Base-by-base conservation (phyloP, 31 red algal species). In the Asparagopsis taxiformis region DNA sequence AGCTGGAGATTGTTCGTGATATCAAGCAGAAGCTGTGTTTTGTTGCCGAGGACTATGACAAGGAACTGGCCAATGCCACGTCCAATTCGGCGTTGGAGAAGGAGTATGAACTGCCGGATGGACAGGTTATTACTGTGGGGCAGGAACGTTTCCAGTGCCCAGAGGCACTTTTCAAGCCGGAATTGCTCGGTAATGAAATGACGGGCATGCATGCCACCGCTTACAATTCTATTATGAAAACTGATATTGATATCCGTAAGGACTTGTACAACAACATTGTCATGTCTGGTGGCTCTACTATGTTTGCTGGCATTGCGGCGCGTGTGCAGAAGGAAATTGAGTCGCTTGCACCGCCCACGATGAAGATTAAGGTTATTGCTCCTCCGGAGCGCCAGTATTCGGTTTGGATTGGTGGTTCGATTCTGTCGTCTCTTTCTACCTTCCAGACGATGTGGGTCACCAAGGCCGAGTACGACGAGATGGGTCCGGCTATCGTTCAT, bases 371-470 rank as follows among this genome's bases (percentile, higher is more conserved):
- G 87, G 77, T 91, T 8, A 70, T 97, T 41, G 87, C 93, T 10
- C 93, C 93, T 19, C 59, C 93, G 34, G 93, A 97, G 68, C 85
- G 93, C 37, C 79, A 97, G 32, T 97, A 97, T 55, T 86, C 86
- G 28, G 87, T 91, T 19, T 97, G 87, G 93, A 91, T 97, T 62
- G 93, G 93, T 62, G 93, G 93, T n/a, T 84, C 82, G 23, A 97
- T 91, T 33, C 69, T 97, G 25, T 56, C 86, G 4, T 87, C 93
- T 10, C 77, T 97, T 23, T 80, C 79, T 28, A 91, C 93, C 3
- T 91, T 91, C 59, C 86, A 87, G 75, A 72, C 87, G 65, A 87
- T 97, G 87, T 91, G 93, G 82, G 81, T 97, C 5, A 70, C 56
- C 49, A 88, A 73, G 72, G 50, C 59, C 20, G 84, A 94, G 58